A percentile compares a stretch with the other conserved stretches of the same genome.
phyloP scores from a whole-genome alignment of 2,329 filamentous ascomycete genomes.

The Alternaria ventricosa region DNA sequence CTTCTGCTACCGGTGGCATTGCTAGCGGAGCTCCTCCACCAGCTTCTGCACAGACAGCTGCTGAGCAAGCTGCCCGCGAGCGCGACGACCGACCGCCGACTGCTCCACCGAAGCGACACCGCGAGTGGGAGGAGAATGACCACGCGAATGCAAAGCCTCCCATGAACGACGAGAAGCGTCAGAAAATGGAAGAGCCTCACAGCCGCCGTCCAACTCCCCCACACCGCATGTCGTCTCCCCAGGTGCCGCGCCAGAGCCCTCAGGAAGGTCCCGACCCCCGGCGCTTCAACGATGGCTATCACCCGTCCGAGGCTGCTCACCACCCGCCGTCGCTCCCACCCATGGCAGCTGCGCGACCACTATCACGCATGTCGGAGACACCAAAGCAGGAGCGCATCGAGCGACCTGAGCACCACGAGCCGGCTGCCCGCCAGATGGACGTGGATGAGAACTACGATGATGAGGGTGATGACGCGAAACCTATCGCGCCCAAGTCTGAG shows the following conservation, averaged over 20 bases:
- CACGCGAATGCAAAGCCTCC: slow-evolving; percentile 75
- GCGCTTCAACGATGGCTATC: slow-evolving; percentile 78
- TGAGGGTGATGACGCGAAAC: slow-evolving; percentile 82
- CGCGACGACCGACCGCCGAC: slow-evolving; percentile 78
- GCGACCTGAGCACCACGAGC: slow-evolving; percentile 67
- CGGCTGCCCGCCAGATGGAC: slow-evolving; percentile 92
- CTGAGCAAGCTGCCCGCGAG: slow-evolving; percentile 71
- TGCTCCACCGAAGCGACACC: slow-evolving; percentile 76
- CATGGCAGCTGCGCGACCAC: slow-evolving; percentile 53
- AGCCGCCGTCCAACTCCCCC: slow-evolving; percentile 68
- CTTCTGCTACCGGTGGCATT: slow-evolving; percentile 64
- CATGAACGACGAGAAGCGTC: slow-evolving; percentile 84
- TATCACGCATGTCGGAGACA: slow-evolving; percentile 59
- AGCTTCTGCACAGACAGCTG: slow-evolving; percentile 69
- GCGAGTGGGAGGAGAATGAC: slow-evolving; percentile 91
- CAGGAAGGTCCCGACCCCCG: slow-evolving; percentile 65
- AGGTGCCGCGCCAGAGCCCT: slow-evolving; percentile 77
- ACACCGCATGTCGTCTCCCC: slow-evolving; percentile 59
- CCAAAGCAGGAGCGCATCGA: slow-evolving; percentile 51
- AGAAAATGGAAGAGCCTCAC: slow-evolving; percentile 82
- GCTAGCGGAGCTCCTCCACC: slow-evolving; percentile 72
- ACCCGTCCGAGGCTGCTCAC: slow-evolving; percentile 91
- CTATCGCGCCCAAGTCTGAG: slow-evolving; percentile 52
- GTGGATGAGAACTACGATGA: slow-evolving; percentile 98
- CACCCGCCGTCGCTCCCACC: slow-evolving; percentile 71